Base-by-base conservation (phyloP, 2,329 filamentous ascomycete genomes). In the Penicillium capsulatum region DNA sequence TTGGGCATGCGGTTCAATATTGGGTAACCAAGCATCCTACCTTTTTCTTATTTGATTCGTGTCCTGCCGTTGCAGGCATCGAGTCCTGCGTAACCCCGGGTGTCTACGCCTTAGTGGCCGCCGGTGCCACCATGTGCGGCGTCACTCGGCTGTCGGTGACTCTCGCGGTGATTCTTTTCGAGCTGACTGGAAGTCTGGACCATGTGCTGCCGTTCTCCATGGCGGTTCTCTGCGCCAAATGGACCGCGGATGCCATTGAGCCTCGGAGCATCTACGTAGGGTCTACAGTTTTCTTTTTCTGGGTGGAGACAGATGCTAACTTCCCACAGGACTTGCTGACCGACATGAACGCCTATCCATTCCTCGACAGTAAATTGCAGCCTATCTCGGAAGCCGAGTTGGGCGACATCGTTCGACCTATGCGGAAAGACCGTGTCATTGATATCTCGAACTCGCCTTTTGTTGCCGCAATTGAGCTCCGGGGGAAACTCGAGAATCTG, bases 81-180 rank as follows among this genome's bases (percentile, higher is more conserved):
- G 84, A 87, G 42, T 83, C 84, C 2, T 97, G 92, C 61, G 87
- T 98, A 33, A 90, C 94, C 33, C 92, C 92, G 1, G 92, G 92
- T n/a, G 88, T 97, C 0, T 98, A 98, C 61, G 92, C 89, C 1
- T 76, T 98, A 43, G 88, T 96, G 42, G 91, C 90, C 11, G 92
- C 92, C 30, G 92, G 92, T 11, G 89, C 92, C 2, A 96, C 91
- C 20, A 97, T 98, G 92, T 97, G 91, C 52, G 92, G 92, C 34
- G 92, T 97, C 2, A 98, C 92, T 2, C 79, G 92, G 34, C 69
- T 98, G 1, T 95, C 90, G 0, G 87, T 98, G 15, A 97, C 92
- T 0, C 73, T 98, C 7, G 90, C 89, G 0, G 89, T 97, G 57
- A 97, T 98, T 45, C 72, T 97, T 1, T 97, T 98, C 54, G 92